phyloP scores from a whole-genome alignment of 768 basidiomycete species.

The Daedalea quercina region DNA sequence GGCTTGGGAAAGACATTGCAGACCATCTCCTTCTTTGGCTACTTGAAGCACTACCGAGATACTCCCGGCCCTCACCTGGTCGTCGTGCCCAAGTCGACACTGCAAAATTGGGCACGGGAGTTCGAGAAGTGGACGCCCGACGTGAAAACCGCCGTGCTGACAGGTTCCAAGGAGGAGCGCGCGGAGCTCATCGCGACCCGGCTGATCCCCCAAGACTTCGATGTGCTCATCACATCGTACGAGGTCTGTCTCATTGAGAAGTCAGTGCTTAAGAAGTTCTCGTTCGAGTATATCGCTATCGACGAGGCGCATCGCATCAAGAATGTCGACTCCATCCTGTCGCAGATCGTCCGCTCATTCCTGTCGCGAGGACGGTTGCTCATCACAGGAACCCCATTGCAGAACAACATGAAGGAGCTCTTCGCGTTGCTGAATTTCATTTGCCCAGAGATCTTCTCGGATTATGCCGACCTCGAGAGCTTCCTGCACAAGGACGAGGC shows the following conservation, averaged over 20 bases:
- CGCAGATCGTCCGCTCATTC: slow-evolving; percentile 91
- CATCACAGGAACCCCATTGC: slow-evolving; percentile 95
- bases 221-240: slow-evolving; percentile 93
- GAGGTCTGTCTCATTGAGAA: slow-evolving; percentile 97
- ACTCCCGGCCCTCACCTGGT: slow-evolving; percentile 84
- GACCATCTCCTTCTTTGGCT: slow-evolving; percentile 94
- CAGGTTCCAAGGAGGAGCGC: slow-evolving; percentile 88
- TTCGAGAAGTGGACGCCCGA: slow-evolving; percentile 89
- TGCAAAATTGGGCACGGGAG: slow-evolving; percentile 96
- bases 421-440: slow-evolving; percentile 93
- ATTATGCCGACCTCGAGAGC: slow-evolving; percentile 85
- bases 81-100: slow-evolving; percentile 96
- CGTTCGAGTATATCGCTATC: slow-evolving; percentile 96
- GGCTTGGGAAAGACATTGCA: slow-evolving; percentile 98
- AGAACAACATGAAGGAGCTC: slow-evolving; percentile 95
- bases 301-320: slow-evolving; percentile 99
- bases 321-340: slow-evolving; percentile 93
- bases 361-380: slow-evolving; percentile 82
- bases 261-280: slow-evolving; percentile 86
- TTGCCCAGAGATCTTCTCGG: slow-evolving; percentile 91
- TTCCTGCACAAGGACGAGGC: slow-evolving; percentile 89
- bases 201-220: slow-evolving; percentile 83
- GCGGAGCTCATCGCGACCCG: slow-evolving; percentile 70
- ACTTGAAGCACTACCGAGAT: slow-evolving; percentile 79
- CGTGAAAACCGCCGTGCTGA: slow-evolving; percentile 73